A percentile compares a stretch with the other conserved stretches of the same genome.
Conservation (phyloP, 371 early-diverging fungal species). For the Syncephalastrum racemosum region DNA sequence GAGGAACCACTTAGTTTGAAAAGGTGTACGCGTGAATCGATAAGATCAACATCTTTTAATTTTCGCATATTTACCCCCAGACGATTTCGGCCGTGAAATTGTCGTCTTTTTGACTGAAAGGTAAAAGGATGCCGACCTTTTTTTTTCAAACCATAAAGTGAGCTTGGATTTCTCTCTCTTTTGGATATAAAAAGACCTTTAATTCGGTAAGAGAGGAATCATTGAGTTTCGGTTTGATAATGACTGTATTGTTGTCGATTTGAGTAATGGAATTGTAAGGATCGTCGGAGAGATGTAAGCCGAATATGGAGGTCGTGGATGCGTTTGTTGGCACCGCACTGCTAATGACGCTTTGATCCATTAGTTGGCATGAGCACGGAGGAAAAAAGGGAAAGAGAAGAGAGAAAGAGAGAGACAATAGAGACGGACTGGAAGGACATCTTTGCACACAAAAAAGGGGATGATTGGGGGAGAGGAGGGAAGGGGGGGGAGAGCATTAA, state of each 20-base stretch:
- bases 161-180: neutral
- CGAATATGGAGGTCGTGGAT: conserved; percentile 29
- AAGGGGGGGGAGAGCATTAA: neutral
- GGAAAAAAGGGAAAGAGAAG: conserved; percentile 13
- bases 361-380: conserved; percentile 2
- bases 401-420: conserved; percentile 6
- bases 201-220: conserved; percentile 36
- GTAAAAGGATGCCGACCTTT: conserved; percentile 47
- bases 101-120: conserved; percentile 44
- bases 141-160: neutral
- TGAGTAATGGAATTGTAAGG: conserved; percentile 34
- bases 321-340: conserved; percentile 2
- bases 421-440: too few relatives aligned
- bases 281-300: conserved; percentile 29
- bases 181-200: conserved; percentile 23
- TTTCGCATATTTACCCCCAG: conserved; percentile 42
- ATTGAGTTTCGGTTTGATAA: conserved; percentile 38
- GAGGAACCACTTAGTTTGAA: conserved; percentile 51
- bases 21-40: conserved; percentile 2
- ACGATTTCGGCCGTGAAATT: conserved; percentile 47
- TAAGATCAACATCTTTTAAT: conserved; percentile 2
- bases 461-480: too few relatives aligned
- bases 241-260: conserved; percentile 40
- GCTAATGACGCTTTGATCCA: conserved; percentile 13
- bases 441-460: too few relatives aligned